Evolutionary conservation across 1,284 basidiomycete species (phyloP).

Genomic region (Athelia sp.): DNA sequence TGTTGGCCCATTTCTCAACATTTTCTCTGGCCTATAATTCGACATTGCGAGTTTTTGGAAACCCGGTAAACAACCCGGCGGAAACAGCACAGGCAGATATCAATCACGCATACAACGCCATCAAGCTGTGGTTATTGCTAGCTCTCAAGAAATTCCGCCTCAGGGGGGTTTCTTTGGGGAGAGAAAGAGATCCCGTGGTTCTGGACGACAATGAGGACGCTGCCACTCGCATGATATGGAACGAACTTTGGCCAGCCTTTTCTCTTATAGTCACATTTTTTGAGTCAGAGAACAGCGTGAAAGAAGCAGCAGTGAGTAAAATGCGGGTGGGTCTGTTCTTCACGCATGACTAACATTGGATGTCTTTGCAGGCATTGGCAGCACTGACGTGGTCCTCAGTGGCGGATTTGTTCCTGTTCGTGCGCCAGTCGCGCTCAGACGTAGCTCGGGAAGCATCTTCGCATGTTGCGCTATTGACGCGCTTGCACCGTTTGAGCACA

Average conservation of each 20-base stretch:
- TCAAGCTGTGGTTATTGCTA: constrained; percentile 66
- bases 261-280: constrained; percentile 46
- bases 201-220: constrained; percentile 25
- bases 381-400: constrained; percentile 54
- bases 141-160: constrained; percentile 33
- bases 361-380: constrained; percentile 42
- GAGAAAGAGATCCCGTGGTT: background rate
- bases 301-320: constrained; percentile 40
- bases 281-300: constrained; percentile 39
- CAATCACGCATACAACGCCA: constrained; percentile 60
- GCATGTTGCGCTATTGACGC: constrained; percentile 43
- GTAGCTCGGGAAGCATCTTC: constrained; percentile 49
- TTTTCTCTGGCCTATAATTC: constrained; percentile 45
- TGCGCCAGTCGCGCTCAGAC: constrained; percentile 48
- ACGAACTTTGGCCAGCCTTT: constrained; percentile 69
- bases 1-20: constrained; percentile 43
- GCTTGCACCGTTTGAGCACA: constrained; percentile 37
- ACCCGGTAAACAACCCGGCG: constrained; percentile 24
- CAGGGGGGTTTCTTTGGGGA: constrained; percentile 4
- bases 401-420: constrained; percentile 59
- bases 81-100: constrained; percentile 49
- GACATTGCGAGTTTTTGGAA: constrained; percentile 35
- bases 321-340: background rate
- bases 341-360: background rate
- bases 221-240: constrained; percentile 51